A percentile compares a stretch with the other conserved stretches of the same genome.
These are phyloP conservation scores for Phytophthora chlamydospora DNA, from an alignment of 352 stramenopile species.

Conservation along the genomic window DNA sequence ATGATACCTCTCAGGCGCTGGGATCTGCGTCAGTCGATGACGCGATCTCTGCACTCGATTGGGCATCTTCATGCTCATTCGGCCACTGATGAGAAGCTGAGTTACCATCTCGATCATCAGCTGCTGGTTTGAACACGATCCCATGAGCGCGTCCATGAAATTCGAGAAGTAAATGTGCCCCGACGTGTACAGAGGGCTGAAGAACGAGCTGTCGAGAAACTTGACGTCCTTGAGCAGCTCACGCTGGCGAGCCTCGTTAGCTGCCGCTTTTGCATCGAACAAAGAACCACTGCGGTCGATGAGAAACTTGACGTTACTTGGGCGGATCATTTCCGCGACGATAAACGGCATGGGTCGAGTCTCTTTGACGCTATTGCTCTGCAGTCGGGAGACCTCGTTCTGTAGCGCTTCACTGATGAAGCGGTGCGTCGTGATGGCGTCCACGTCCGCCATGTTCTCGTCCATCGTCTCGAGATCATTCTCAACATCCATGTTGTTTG, in stretches of 20 bases:
- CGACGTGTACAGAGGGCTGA: conserved; percentile 61
- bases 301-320: conserved; percentile 78
- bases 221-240: conserved; percentile 65
- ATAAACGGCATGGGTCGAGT: conserved; percentile 49
- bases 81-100: conserved; percentile 66
- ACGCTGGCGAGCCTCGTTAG: conserved; percentile 41
- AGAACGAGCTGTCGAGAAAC: conserved; percentile 59
- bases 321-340: conserved; percentile 74
- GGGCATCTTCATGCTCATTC: conserved; percentile 52
- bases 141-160: conserved; percentile 71
- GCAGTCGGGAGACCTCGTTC: conserved; percentile 32
- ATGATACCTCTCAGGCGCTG: conserved; percentile 59
- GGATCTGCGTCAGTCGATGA: conserved; percentile 61
- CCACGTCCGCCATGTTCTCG: conserved; percentile 79
- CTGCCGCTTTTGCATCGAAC: conserved; percentile 45
- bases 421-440: conserved; percentile 77
- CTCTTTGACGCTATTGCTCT: conserved; percentile 24
- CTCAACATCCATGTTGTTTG: conserved; percentile 32
- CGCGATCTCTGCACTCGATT: conserved; percentile 50
- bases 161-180: conserved; percentile 81
- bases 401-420: conserved; percentile 80
- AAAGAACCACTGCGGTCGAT: conserved; percentile 53
- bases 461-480: conserved; percentile 48
- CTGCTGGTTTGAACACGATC: conserved; percentile 59
- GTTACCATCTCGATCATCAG: conserved; percentile 74